These are phyloP conservation scores for Xylaria grammica DNA, from an alignment of 495 filamentous ascomycete genomes.

Conservation along the genomic window DNA sequence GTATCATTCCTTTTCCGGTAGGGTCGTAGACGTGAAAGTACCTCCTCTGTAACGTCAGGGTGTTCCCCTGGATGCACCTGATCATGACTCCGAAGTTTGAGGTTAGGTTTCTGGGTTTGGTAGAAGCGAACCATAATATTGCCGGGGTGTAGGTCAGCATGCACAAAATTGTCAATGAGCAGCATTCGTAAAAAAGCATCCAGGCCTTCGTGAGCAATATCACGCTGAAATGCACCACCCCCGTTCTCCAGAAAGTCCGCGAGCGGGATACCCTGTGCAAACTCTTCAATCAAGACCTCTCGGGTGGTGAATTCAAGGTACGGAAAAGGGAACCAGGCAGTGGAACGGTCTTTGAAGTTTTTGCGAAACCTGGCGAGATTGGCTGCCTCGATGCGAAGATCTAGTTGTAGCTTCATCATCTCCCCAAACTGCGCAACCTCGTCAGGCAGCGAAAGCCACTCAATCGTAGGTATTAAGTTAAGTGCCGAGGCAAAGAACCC, in stretches of 20 bases:
- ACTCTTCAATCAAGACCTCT: constrained; percentile 94
- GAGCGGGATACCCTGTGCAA: constrained; percentile 90
- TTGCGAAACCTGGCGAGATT: constrained; percentile 89
- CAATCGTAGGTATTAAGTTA: constrained; percentile 90
- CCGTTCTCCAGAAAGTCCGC: constrained; percentile 88
- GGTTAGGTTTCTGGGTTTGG: constrained; percentile 71
- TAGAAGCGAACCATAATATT: constrained; percentile 99
- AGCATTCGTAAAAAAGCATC: constrained; percentile 99
- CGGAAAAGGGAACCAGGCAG: constrained; percentile 95
- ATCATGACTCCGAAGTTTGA: constrained; percentile 53
- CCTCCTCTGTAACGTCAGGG: constrained; percentile 84
- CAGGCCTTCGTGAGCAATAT: constrained; percentile 93
- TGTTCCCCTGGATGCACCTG: constrained; percentile 51
- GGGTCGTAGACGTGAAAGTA: constrained; percentile 78
- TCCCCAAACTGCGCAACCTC: constrained; percentile 93
- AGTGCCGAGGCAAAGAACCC: constrained; percentile 84
- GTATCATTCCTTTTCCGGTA: constrained; percentile 61
- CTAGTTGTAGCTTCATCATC: constrained; percentile 98
- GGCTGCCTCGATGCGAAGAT: constrained; percentile 91
- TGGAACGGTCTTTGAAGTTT: constrained; percentile 87
- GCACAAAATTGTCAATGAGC: constrained; percentile 96
- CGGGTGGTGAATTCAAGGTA: constrained; percentile 90
- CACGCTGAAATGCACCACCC: constrained; percentile 89
- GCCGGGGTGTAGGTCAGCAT: constrained; percentile 97
- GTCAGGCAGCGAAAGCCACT: constrained; percentile 96